These are phyloP conservation scores for Pestalotiopsis sp. DNA, from an alignment of 2,329 filamentous ascomycete genomes.

Conservation along the genomic window DNA sequence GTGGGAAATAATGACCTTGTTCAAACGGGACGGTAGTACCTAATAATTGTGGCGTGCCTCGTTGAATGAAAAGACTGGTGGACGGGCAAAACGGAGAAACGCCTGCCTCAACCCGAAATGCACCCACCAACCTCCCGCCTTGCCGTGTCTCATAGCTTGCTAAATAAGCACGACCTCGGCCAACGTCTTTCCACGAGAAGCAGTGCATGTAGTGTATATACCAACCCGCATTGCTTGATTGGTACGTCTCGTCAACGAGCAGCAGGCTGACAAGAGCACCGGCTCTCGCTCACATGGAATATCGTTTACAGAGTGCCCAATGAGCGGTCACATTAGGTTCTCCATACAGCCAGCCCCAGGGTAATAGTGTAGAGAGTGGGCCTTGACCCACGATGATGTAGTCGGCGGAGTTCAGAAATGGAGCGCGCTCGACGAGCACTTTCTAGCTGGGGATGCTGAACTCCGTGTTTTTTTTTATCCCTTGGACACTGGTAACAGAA, in stretches of 20 bases:
- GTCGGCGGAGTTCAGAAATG: neutral
- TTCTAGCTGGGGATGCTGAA: neutral
- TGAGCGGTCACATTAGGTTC: neutral
- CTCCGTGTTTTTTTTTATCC: neutral
- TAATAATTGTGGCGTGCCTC: too few species aligned
- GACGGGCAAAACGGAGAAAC: neutral
- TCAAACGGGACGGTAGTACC: too few species aligned
- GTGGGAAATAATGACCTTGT: too few species aligned
- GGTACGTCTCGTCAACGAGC: neutral
- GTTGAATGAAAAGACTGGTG: too few species aligned
- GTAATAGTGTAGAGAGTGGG: neutral
- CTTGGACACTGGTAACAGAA: neutral
- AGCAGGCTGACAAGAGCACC: neutral
- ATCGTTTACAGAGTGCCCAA: neutral
- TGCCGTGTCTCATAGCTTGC: neutral
- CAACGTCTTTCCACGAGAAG: too few species aligned
- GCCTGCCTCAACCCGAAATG: neutral
- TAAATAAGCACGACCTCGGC: too few species aligned
- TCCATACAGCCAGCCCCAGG: neutral
- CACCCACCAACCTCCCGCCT: neutral
- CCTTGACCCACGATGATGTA: neutral
- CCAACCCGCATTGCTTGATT: neutral
- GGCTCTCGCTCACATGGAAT: neutral
- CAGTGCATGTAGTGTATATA: too few species aligned
- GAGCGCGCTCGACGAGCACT: neutral